A percentile compares a stretch with the other conserved stretches of the same genome.
Evolutionary conservation across 345 rosid genomes (phyloP).

Genomic region (Populus deltoides): DNA sequence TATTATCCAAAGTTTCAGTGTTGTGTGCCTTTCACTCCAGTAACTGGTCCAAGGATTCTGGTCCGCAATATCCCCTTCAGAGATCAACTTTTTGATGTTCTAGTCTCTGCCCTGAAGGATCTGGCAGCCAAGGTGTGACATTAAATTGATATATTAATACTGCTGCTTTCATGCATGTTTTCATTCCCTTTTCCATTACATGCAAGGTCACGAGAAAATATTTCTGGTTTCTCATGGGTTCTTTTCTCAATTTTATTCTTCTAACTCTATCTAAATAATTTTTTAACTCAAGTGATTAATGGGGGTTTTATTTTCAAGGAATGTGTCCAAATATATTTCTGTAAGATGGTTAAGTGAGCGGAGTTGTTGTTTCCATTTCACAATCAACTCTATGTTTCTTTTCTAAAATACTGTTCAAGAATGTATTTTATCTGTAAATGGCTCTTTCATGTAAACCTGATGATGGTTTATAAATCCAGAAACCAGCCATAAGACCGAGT

Average conservation of each 20-base stretch:
- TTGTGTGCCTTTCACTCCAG: constrained; percentile 97
- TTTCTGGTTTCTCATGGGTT: too few relatives aligned
- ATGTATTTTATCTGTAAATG: too few relatives aligned
- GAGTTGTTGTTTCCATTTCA: too few relatives aligned
- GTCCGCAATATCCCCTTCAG: constrained; percentile 51
- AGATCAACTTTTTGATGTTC: constrained; percentile 69
- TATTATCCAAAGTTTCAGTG: constrained; percentile 95
- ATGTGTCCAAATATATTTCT: background rate
- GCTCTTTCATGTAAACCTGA: too few relatives aligned
- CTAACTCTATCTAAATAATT: background rate
- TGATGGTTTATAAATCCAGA: too few relatives aligned
- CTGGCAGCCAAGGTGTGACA: constrained; percentile 60
- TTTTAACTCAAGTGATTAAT: background rate
- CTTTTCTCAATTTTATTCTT: background rate
- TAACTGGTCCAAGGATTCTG: constrained; percentile 87
- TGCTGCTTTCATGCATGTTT: background rate
- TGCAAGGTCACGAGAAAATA: background rate
- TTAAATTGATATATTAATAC: background rate
- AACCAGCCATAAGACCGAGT: too few relatives aligned
- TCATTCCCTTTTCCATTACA: background rate
- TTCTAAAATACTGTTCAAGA: too few relatives aligned
- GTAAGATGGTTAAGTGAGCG: too few relatives aligned
- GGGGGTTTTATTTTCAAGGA: background rate
- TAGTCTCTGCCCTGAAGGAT: constrained; percentile 63
- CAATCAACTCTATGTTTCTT: too few relatives aligned